Conservation (phyloP, 2,329 filamentous ascomycete genomes). For the Neonectria ditissima region DNA sequence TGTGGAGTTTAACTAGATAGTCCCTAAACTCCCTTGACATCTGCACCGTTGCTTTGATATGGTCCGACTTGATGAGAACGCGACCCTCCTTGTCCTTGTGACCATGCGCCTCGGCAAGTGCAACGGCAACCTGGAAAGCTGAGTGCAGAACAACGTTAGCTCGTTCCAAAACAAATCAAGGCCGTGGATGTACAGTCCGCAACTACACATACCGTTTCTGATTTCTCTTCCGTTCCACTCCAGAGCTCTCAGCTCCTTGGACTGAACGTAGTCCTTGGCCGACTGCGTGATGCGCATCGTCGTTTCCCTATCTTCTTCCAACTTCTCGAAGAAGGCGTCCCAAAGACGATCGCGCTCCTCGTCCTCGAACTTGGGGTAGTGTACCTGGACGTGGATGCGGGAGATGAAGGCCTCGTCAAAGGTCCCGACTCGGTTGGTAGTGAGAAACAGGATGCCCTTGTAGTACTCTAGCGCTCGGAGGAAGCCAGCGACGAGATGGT, state of each 20-base stretch:
- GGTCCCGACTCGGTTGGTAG: slow-evolving; percentile 44
- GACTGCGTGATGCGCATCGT: slow-evolving; percentile 37
- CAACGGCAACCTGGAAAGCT: slow-evolving; percentile 17
- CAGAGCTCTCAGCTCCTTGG: neutral
- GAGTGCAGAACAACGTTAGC: neutral
- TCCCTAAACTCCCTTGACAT: slow-evolving; percentile 40
- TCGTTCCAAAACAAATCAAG: neutral
- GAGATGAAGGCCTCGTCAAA: slow-evolving; percentile 51
- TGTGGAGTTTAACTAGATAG: slow-evolving; percentile 29
- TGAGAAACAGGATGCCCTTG: slow-evolving; percentile 49
- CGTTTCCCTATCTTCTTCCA: slow-evolving; percentile 37
- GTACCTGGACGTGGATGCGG: slow-evolving; percentile 45
- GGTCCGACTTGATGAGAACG: slow-evolving; percentile 36
- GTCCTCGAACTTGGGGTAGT: slow-evolving; percentile 45
- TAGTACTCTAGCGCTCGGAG: slow-evolving; percentile 47
- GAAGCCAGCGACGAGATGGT: slow-evolving; percentile 37
- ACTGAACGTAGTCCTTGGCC: slow-evolving; percentile 8
- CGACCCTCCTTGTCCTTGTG: slow-evolving; percentile 29
- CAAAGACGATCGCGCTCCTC: slow-evolving; percentile 43
- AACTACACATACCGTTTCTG: neutral
- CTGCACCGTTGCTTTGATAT: slow-evolving; percentile 38
- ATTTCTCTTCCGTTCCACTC: slow-evolving; percentile 16
- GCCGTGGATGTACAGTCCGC: neutral
- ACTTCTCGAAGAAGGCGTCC: slow-evolving; percentile 46
- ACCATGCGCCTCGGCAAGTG: slow-evolving; percentile 24